These are phyloP conservation scores for Populus hybrid DNA, from an alignment of 441 rosid species.

Conservation along the genomic window DNA sequence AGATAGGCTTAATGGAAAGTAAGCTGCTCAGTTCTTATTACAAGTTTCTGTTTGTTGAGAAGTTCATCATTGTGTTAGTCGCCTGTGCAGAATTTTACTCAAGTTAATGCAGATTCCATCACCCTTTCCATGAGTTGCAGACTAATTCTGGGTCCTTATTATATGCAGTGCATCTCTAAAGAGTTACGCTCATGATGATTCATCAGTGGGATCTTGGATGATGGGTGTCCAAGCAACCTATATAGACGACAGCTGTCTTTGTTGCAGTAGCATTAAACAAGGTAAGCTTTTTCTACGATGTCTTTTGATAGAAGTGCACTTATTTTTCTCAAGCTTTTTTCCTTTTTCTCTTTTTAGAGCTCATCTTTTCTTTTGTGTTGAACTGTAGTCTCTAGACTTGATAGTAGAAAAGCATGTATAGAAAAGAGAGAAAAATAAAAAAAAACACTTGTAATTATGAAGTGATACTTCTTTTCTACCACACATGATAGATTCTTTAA, in stretches of 20 bases:
- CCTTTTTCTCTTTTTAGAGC: not conserved
- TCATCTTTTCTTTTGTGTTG: not conserved
- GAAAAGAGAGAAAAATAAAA: no score
- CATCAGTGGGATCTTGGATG: slow-evolving; percentile 95
- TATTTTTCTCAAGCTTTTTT: not conserved
- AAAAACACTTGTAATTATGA: not conserved
- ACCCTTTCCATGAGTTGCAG: slow-evolving; percentile 2
- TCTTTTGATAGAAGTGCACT: not conserved
- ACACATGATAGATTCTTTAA: no score
- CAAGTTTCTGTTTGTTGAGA: not conserved
- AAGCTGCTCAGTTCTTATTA: not conserved
- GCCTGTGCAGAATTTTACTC: not conserved
- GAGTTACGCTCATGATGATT: slow-evolving; percentile 83
- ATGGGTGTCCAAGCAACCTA: slow-evolving; percentile 87
- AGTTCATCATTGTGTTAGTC: not conserved
- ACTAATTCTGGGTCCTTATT: not conserved
- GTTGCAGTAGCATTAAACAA: slow-evolving; percentile 87
- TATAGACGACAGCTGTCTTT: slow-evolving; percentile 82
- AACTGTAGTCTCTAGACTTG: not conserved
- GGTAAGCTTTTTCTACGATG: slow-evolving; percentile 39
- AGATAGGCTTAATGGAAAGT: not conserved
- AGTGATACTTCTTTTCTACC: not conserved
- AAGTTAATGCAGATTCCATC: not conserved
- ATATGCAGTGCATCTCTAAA: slow-evolving; percentile 81
- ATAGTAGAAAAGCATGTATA: not conserved